These are phyloP conservation scores for Gymnopilus dilepis DNA, from an alignment of 768 basidiomycete genomes.

Conservation along the genomic window DNA sequence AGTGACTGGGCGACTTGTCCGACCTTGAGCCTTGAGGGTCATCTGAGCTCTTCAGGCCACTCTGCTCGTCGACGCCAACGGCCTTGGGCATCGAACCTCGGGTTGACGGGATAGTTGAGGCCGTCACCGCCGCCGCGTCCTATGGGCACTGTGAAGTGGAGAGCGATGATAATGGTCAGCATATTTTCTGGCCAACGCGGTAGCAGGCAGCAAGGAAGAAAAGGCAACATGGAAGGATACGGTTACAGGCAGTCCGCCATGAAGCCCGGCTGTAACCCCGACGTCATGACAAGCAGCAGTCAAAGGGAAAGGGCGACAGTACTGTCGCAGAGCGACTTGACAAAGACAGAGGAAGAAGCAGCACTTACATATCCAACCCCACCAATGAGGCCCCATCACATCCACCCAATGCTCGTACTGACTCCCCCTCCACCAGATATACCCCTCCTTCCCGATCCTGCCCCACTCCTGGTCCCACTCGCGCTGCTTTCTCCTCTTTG, in stretches of 20 bases:
- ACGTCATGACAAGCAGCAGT: background rate
- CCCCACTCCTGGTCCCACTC: constrained; percentile 89
- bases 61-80: constrained; percentile 67
- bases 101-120: constrained; percentile 67
- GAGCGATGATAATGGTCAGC: background rate
- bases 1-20: too few relatives aligned
- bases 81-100: constrained; percentile 74
- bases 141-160: constrained; percentile 55
- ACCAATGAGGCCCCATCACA: constrained; percentile 74
- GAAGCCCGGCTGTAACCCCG: too few relatives aligned
- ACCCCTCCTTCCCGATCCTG: constrained; percentile 70
- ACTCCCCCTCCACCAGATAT: constrained; percentile 86
- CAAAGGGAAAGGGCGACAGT: background rate
- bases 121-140: constrained; percentile 60
- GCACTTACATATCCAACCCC: constrained; percentile 83
- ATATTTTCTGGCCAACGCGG: too few relatives aligned
- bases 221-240: constrained; percentile 3
- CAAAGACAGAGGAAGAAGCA: constrained; percentile 10
- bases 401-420: constrained; percentile 70
- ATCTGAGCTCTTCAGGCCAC: constrained; percentile 73
- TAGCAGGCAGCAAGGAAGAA: constrained; percentile 4
- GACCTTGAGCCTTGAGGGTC: constrained; percentile 25
- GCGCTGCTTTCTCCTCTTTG: constrained; percentile 46
- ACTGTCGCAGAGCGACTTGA: background rate
- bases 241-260: too few relatives aligned